Conservation (phyloP, 768 basidiomycete genomes). For the Lactifluus hygrophoroides region DNA sequence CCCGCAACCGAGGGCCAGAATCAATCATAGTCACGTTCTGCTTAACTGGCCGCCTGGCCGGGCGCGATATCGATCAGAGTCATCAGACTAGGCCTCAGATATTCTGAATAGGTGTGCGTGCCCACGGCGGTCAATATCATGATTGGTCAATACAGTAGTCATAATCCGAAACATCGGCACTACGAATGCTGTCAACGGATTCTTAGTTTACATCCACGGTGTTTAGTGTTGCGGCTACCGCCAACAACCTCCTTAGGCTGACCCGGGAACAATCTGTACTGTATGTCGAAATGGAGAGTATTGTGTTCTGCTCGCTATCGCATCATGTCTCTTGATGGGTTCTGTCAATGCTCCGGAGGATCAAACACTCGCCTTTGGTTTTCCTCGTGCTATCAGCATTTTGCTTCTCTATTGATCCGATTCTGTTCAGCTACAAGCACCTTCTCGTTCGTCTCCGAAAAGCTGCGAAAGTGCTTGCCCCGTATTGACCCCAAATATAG, state of each 20-base stretch:
- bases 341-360: slow-evolving; percentile 79
- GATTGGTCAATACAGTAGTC: no score
- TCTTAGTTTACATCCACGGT: slow-evolving; percentile 72
- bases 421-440: slow-evolving; percentile 68
- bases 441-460: slow-evolving; percentile 21
- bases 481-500: slow-evolving; percentile 28
- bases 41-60: no score
- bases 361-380: slow-evolving; percentile 74
- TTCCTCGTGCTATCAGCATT: slow-evolving; percentile 80
- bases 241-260: slow-evolving; percentile 63
- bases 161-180: no score
- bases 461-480: neutral
- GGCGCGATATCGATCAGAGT: no score
- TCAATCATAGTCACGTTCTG: no score
- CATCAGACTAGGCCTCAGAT: no score
- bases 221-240: slow-evolving; percentile 72
- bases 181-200: slow-evolving; percentile 52
- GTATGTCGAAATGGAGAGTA: slow-evolving; percentile 33
- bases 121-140: no score
- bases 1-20: no score
- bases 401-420: slow-evolving; percentile 74
- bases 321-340: slow-evolving; percentile 79
- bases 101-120: no score
- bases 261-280: slow-evolving; percentile 82
- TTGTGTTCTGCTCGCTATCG: slow-evolving; percentile 44